Base-by-base conservation (phyloP, 2,329 filamentous ascomycete species). In the Aureobasidium uvarum region DNA sequence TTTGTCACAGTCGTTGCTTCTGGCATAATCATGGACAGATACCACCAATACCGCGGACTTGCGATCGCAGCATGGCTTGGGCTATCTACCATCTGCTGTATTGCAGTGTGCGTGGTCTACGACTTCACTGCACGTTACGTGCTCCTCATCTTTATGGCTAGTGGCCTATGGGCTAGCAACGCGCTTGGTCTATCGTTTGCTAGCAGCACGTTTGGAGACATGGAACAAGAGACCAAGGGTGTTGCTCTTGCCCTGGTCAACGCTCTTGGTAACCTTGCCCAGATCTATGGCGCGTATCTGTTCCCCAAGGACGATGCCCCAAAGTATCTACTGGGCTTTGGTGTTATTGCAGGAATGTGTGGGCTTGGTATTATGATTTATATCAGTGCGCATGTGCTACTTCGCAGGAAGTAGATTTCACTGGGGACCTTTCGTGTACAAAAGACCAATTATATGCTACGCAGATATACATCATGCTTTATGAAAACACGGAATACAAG, bases 111-210 rank as follows among this genome's bases (percentile, higher is more conserved):
- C 67, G 69, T 70, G 7, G 72, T 85, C 3, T 84, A 84, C 72
- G 74, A 82, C 71, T 82, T 80, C 72, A 81, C 76, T 0, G 83
- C 81, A 0, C 77, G 84, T 5, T 86, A 86, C 68, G 81, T 77
- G 0, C 75, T 86, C 1, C 77, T 86, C 0, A 81, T 85, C 1
- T 75, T 86, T 64, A 84, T 85, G 81, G 82, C 83, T 0, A 79
- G 81, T 1, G 84, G 82, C 0, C 75, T 85, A 0, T 85, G 82
- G 83, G 76, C 81, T 0, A 79, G 80, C 1, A 85, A 86, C 69
- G 82, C 79, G 0, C 76, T 82, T 2, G 77, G 80, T 0, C 75
- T 86, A 20, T 79, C 81, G 0, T 85, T 81, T 65, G 81, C 81
- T 0, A 81, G 81, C 3, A 80, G 81, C 0, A 82, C 81, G 0